These are phyloP conservation scores for Trichophyton benhamiae DNA, from an alignment of 2,329 filamentous ascomycete species.

Conservation along the genomic window DNA sequence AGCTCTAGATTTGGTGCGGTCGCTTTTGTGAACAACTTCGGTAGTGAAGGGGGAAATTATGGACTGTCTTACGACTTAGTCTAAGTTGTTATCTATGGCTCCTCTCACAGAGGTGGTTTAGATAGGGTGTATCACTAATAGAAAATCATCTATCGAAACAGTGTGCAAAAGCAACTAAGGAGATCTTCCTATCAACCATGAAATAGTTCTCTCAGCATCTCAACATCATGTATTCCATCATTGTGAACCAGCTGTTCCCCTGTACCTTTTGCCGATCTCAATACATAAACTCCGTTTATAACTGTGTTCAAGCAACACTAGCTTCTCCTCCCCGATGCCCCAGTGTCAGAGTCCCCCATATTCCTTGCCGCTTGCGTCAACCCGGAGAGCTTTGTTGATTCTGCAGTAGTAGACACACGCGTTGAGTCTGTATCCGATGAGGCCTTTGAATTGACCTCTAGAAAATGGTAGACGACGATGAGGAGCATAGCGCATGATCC, in stretches of 20 bases:
- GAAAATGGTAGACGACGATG: slow-evolving; percentile 89
- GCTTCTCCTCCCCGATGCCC: background rate
- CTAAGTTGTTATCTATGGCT: background rate
- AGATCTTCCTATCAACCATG: no score
- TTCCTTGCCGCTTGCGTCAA: background rate
- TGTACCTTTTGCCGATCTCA: background rate
- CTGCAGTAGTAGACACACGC: background rate
- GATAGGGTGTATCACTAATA: background rate
- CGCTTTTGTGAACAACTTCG: background rate
- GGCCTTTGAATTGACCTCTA: slow-evolving; percentile 78
- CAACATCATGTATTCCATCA: no score
- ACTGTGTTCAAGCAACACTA: background rate
- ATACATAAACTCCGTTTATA: background rate
- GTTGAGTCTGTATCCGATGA: slow-evolving; percentile 18
- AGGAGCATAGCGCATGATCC: slow-evolving; percentile 81
- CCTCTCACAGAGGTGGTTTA: background rate
- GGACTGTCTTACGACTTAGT: background rate
- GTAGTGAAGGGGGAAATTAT: background rate
- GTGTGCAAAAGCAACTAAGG: background rate
- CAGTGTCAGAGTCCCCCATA: background rate
- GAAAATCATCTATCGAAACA: background rate
- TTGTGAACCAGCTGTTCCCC: no score
- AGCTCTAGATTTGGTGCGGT: background rate
- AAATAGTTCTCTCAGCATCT: no score
- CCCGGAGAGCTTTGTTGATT: background rate